These are phyloP conservation scores for Leccinum variicolor DNA, from an alignment of 768 basidiomycete species.

Conservation along the genomic window DNA sequence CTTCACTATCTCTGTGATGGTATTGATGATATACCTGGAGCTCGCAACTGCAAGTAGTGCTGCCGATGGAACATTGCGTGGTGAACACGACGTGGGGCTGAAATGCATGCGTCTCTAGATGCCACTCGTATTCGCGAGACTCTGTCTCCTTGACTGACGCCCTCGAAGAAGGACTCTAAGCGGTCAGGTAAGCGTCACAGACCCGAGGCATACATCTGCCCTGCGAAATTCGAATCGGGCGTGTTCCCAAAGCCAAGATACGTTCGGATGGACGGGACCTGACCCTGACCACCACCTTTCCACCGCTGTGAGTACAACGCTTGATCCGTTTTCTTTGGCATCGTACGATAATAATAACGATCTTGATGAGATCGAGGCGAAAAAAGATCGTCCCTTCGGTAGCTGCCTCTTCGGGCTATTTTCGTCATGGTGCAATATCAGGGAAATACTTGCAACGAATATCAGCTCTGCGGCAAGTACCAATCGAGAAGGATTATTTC, in stretches of 20 bases:
- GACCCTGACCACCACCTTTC: constrained; percentile 63
- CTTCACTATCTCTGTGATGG: constrained; percentile 20
- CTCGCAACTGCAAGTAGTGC: not conserved
- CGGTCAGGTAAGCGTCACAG: constrained; percentile 33
- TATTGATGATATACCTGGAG: constrained; percentile 24
- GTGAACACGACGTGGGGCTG: constrained; percentile 15
- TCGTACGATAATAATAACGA: not conserved
- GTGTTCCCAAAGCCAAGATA: constrained; percentile 37
- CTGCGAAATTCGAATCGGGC: not conserved
- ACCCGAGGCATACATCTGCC: not conserved
- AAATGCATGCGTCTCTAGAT: constrained; percentile 35
- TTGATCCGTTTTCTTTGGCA: not conserved
- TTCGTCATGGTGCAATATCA: constrained; percentile 41
- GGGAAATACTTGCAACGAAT: constrained; percentile 46
- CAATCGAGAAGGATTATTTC: constrained; percentile 7
- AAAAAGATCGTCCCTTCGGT: constrained; percentile 25
- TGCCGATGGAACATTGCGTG: not conserved
- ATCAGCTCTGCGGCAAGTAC: constrained; percentile 36
- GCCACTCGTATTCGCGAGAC: constrained; percentile 37
- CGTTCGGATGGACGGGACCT: constrained; percentile 57
- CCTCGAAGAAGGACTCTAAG: constrained; percentile 33
- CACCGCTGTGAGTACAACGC: constrained; percentile 44
- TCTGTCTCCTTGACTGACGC: constrained; percentile 22
- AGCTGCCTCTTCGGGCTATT: constrained; percentile 25
- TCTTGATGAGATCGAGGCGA: not conserved